Evolutionary conservation across 805 yeast species (phyloP), one percentile per base, ranked within the genome.

Genomic region (Wickerhamiella galacta): DNA sequence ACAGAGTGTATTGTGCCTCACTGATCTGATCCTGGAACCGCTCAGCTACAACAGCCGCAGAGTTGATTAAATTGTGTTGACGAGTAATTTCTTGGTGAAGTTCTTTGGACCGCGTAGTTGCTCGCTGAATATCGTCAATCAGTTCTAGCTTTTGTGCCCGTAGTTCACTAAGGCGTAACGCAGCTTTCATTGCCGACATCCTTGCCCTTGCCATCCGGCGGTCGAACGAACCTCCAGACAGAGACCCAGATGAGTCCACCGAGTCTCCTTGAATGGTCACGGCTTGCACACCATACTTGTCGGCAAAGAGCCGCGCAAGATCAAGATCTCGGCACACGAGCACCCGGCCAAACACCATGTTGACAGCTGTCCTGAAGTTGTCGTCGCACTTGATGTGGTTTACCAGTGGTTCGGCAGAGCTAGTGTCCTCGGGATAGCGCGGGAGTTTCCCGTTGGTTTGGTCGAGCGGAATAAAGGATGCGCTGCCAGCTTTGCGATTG

Each of bases 231-330:
- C 96, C 96, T 54, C 96, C 96, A 16, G 81, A 72, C 28, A 90
- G 53, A 2, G 77, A 78, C 53, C 98, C 98, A 42, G 64, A 70
- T 30, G 70, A 72, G 44, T 81, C 92, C 31, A 81, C 81, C 41
- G 81, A 63, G 50, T 90, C 96, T 43, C 98, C 98, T 52, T 81
- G 93, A 12, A 87, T 57, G 0, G 98, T 90, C 11, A 90, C 77
- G 1, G 93, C 79, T 44, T 69, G 73, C 16, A 85, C 55, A 20
- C 69, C 67, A 49, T 61, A 68, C 7, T 58, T 53, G 30, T 68
- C 67, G 0, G 93, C 73, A 19, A 78, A 56, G 42, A 72, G 75
- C 2, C 74, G 61, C 3, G 93, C 93, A 20, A 64, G 61, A 30
- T 66, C 72, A 29, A 87, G 55, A 39, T 75, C 72, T 36, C 68